Evolutionary conservation across 176 grass and related monocot genomes (phyloP).

Genomic region (Oryza glumipatula): DNA sequence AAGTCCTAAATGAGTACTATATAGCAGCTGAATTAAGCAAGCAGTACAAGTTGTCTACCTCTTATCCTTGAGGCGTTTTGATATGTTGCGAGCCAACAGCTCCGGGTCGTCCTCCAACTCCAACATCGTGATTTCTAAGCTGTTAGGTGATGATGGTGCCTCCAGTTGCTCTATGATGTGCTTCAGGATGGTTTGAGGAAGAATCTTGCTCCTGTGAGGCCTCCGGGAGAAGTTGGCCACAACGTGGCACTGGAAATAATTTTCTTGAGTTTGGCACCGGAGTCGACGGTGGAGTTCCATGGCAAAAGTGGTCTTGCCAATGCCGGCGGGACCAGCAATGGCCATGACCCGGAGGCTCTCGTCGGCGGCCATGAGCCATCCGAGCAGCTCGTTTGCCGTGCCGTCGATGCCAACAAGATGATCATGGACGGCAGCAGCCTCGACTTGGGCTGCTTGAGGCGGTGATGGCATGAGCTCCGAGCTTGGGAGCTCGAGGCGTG

Average conservation of each 20-base stretch:
- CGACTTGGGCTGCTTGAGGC: no score
- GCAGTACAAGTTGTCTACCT: not conserved
- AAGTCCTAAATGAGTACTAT: no score
- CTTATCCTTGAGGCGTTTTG: not conserved
- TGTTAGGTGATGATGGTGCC: not conserved
- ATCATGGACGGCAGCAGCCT: no score
- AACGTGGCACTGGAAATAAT: not conserved
- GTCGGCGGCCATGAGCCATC: not conserved
- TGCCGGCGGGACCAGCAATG: not conserved
- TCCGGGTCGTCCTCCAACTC: not conserved
- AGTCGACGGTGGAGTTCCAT: not conserved
- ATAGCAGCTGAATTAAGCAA: not conserved
- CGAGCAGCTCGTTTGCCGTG: not conserved
- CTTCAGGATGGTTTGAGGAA: not conserved
- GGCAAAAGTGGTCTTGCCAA: slow-evolving; percentile 9
- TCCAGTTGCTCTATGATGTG: not conserved
- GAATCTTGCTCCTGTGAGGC: not conserved
- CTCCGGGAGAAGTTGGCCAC: not conserved
- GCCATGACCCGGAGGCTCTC: not conserved
- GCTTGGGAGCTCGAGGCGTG: no score
- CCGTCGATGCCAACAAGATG: not conserved
- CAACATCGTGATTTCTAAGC: not conserved
- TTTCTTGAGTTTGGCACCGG: no score
- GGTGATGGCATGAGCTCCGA: no score
- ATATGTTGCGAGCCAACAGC: not conserved